A percentile compares a stretch with the other conserved stretches of the same genome.
Conservation (phyloP, 1,139 yeast species). For the Suhomyces kunorum region DNA sequence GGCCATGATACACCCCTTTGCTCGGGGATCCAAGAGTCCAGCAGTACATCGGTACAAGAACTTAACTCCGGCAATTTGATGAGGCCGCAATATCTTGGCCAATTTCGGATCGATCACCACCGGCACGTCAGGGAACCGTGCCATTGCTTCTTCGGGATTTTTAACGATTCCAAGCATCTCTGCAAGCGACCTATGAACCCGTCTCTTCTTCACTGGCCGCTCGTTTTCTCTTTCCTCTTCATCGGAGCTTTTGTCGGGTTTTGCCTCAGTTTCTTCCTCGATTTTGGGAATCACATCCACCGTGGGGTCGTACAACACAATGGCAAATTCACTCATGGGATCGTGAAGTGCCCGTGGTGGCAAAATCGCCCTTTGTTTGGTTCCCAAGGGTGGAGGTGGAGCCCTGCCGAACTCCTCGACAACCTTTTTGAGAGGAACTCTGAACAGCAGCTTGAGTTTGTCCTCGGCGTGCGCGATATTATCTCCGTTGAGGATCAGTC, state of each 20-base stretch:
- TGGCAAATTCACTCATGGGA: conserved; percentile 90
- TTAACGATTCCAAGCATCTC: conserved; percentile 76
- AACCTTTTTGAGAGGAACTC: conserved; percentile 51
- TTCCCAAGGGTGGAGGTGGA: conserved; percentile 78
- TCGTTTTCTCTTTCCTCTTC: conserved; percentile 24
- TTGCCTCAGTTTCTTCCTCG: conserved; percentile 40
- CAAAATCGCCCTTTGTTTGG: conserved; percentile 63
- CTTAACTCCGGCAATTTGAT: conserved; percentile 94
- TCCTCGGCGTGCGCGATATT: conserved; percentile 31
- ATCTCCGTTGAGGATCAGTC: conserved; percentile 36
- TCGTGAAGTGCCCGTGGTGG: conserved; percentile 92
- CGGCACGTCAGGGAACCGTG: conserved; percentile 79
- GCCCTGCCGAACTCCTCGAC: conserved; percentile 22
- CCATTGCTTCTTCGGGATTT: conserved; percentile 48
- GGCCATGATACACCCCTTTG: conserved; percentile 98
- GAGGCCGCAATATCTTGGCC: conserved; percentile 86
- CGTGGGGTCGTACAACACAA: conserved; percentile 93
- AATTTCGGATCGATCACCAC: conserved; percentile 93
- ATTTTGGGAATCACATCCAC: conserved; percentile 63
- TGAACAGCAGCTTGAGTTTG: conserved; percentile 45
- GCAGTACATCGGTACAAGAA: conserved; percentile 88
- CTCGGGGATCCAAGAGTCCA: conserved; percentile 81
- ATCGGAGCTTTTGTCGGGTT: conserved; percentile 18
- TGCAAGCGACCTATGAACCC: conserved; percentile 65
- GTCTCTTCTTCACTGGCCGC: conserved; percentile 28